Percentiles rank a stretch among this genome's conserved stretches.
Conservation (phyloP, 345 rosid genomes). For the Firmiana major region DNA sequence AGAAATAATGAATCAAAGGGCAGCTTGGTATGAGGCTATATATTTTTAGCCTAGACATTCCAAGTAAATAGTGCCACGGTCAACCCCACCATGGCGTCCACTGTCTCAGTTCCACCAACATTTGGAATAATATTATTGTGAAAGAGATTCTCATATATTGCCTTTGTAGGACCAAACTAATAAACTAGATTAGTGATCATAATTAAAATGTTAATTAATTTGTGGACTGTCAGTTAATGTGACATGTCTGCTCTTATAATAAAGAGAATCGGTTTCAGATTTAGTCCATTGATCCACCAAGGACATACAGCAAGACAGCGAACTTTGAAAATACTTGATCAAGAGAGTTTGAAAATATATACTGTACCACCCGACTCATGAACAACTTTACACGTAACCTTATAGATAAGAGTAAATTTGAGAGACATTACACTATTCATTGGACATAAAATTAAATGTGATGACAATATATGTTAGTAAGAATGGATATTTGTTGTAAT, state of each 20-base stretch:
- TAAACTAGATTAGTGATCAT: slow-evolving; percentile 20
- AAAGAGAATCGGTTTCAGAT: slow-evolving; percentile 15
- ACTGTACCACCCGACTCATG: too few species aligned
- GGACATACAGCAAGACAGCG: not conserved
- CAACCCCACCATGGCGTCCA: slow-evolving; percentile 40
- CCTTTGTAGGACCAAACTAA: slow-evolving; percentile 25
- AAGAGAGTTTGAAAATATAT: not conserved
- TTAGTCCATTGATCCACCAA: slow-evolving; percentile 11
- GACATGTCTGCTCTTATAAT: slow-evolving; percentile 15
- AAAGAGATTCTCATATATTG: slow-evolving; percentile 42
- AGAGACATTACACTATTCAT: not conserved
- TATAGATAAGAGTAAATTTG: not conserved
- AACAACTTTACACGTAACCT: not conserved
- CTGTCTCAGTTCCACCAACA: slow-evolving; percentile 47
- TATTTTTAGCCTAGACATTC: slow-evolving; percentile 28
- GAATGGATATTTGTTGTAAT: not conserved
- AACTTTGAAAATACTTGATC: not conserved
- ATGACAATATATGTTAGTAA: not conserved
- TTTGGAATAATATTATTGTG: slow-evolving; percentile 48
- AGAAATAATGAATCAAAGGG: slow-evolving; percentile 11
- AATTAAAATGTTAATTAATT: slow-evolving; percentile 6
- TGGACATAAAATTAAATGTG: not conserved
- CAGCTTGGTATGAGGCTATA: slow-evolving; percentile 6
- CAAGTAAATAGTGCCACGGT: slow-evolving; percentile 22
- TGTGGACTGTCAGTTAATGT: slow-evolving; percentile 21